Percentiles rank a stretch among this genome's conserved stretches.
Conservation (phyloP, 169 alveolate species). For the Plasmodium berghei region DNA sequence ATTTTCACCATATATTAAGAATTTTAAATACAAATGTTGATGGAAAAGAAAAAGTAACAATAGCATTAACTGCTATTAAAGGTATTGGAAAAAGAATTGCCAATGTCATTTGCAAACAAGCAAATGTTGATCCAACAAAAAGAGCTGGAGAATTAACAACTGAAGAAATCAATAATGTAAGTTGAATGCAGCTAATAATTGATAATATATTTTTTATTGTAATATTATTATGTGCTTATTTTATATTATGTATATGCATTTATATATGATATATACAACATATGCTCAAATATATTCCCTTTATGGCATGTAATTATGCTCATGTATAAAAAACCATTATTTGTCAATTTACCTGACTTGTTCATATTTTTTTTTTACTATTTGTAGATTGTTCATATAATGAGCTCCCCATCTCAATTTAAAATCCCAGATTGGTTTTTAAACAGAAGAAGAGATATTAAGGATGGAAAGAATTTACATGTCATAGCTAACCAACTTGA, state of each 20-base stretch:
- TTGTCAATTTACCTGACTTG: background rate
- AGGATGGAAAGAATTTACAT: conserved; percentile 96
- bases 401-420: conserved; percentile 94
- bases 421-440: conserved; percentile 99
- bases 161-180: conserved; percentile 93
- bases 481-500: conserved; percentile 96
- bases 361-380: conserved; percentile 7
- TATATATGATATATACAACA: background rate
- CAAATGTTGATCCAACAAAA: conserved; percentile 96
- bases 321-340: background rate
- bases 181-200: background rate
- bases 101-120: conserved; percentile 96
- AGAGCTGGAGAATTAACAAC: conserved; percentile 99
- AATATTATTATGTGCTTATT: background rate
- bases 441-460: conserved; percentile 96
- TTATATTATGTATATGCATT: background rate
- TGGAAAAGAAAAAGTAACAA: conserved; percentile 97
- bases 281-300: background rate
- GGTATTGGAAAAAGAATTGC: conserved; percentile 99
- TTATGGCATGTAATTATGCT: background rate
- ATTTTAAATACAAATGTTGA: conserved; percentile 99
- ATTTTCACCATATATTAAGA: conserved; percentile 98
- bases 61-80: conserved; percentile 97
- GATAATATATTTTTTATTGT: no score
- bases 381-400: conserved; percentile 90